Evolutionary conservation across 116 monocot species (phyloP).

Genomic region (Cymodocea nodosa): DNA sequence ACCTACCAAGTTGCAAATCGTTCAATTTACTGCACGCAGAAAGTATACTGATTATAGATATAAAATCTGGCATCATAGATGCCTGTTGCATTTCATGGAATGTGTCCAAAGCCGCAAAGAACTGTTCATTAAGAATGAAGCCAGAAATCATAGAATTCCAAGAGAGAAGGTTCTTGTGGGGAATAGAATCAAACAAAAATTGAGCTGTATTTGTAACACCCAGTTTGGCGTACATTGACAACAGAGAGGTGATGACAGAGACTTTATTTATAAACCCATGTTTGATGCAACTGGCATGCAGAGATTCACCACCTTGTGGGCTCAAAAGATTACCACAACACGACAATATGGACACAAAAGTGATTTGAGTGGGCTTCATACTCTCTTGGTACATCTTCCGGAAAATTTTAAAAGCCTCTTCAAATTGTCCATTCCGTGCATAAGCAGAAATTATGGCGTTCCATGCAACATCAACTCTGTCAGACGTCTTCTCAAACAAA

Average conservation of each 20-base stretch:
- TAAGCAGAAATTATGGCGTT: slow-evolving; percentile 59
- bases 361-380: slow-evolving; percentile 32
- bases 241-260: slow-evolving; percentile 27
- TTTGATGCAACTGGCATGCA: slow-evolving; percentile 39
- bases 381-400: slow-evolving; percentile 19
- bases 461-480: slow-evolving; percentile 24
- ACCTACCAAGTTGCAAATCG: slow-evolving; percentile 21
- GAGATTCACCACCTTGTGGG: slow-evolving; percentile 21
- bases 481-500: slow-evolving; percentile 14
- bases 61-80: slow-evolving; percentile 32
- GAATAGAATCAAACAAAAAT: slow-evolving; percentile 16
- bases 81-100: slow-evolving; percentile 25
- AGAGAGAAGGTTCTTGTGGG: slow-evolving; percentile 35
- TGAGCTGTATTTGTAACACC: slow-evolving; percentile 25
- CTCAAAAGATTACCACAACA: slow-evolving; percentile 24
- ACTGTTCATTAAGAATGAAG: slow-evolving; percentile 24
- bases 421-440: slow-evolving; percentile 16
- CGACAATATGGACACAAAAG: slow-evolving; percentile 34
- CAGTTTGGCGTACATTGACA: slow-evolving; percentile 61
- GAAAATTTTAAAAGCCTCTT: slow-evolving; percentile 32
- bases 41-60: slow-evolving; percentile 34
- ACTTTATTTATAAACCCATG: slow-evolving; percentile 17
- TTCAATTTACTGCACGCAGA: slow-evolving; percentile 21
- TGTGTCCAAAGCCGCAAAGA: slow-evolving; percentile 15
- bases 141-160: slow-evolving; percentile 62